Base-by-base conservation (phyloP, 495 filamentous ascomycete genomes). In the Elasticomyces elasticus region DNA sequence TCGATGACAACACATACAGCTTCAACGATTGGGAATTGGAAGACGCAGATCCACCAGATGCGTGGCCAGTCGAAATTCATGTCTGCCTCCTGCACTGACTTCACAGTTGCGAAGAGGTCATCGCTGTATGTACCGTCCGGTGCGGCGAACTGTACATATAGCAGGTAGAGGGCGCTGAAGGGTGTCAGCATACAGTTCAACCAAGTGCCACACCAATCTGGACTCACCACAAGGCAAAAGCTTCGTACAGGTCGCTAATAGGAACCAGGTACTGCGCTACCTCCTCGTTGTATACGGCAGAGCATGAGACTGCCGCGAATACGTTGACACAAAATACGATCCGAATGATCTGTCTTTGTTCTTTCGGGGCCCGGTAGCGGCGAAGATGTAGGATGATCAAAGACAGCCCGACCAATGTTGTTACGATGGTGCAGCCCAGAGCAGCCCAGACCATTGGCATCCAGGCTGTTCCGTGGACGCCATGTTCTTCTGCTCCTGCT, bases 271-370 rank as follows among this genome's bases (percentile, higher is more conserved):
- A 56, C 19, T 51, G 20, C 9, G 54, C 54, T 20, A 20, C 40
- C 20, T 45, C 23, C 15, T 56, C 51, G n/a, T 24, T 20, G 26
- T 5, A 51, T 10, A 56, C 26, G 17, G 51, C 54, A 27, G 45
- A 51, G 48, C 51, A 56, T 9, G 54, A 23, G 4, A 56, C 38
- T 17, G 51, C n/a, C 5, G 46, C 25, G 47, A 43, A 51, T 1
- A 51, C 35, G 28, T 51, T 24, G n/a, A 51, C 46, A 24, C 46
- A 42, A 47, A 51, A 51, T 20, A 44, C 25, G 47, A 56, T 56
- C 38, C 54, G 46, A 25, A 56, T 51, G 47, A 56, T 51, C 48
- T 56, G 54, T 28, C 54, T 46, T 33, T 56, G 54, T 51, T 56
- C 54, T 25, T 56, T 56, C 5, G 54, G 54, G 4, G 46, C 46